These are phyloP conservation scores for Xylaria sp. DNA, from an alignment of 2,329 filamentous ascomycete species.

Conservation along the genomic window DNA sequence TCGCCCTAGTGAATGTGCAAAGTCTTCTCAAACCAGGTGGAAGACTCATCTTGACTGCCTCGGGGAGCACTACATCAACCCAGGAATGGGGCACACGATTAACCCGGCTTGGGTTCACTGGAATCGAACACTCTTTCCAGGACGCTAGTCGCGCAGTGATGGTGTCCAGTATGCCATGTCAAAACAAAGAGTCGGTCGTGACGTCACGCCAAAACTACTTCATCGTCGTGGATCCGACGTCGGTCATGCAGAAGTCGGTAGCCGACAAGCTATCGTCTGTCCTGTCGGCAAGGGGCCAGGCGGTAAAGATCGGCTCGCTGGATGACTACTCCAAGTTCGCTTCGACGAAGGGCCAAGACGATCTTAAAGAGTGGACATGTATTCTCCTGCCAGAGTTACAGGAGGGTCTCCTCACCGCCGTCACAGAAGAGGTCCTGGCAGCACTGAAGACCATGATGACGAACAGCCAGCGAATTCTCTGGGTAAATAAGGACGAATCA, in stretches of 20 bases:
- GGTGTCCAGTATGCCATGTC: background rate
- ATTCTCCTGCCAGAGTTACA: constrained; percentile 22
- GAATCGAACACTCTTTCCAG: background rate
- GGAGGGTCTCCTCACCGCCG: constrained; percentile 3
- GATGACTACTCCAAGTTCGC: constrained; percentile 8
- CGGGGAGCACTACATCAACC: background rate
- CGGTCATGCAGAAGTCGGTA: background rate
- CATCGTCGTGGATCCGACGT: background rate
- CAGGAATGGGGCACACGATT: background rate
- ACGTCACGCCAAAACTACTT: background rate
- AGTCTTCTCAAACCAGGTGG: background rate
- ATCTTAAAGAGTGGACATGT: constrained; percentile 16
- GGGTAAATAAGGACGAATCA: constrained; percentile 27
- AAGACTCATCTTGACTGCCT: background rate
- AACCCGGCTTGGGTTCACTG: background rate
- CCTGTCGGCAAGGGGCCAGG: background rate
- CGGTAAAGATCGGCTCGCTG: background rate
- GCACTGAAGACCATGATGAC: constrained; percentile 21
- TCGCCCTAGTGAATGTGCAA: background rate
- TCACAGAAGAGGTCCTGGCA: constrained; percentile 19
- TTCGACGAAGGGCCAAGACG: constrained; percentile 13
- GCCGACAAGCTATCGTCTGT: background rate
- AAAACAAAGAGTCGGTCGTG: background rate
- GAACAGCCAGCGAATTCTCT: constrained; percentile 23
- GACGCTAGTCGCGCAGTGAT: background rate